Conservation (phyloP, 768 basidiomycete species). For the Lactifluus hygrophoroides region DNA sequence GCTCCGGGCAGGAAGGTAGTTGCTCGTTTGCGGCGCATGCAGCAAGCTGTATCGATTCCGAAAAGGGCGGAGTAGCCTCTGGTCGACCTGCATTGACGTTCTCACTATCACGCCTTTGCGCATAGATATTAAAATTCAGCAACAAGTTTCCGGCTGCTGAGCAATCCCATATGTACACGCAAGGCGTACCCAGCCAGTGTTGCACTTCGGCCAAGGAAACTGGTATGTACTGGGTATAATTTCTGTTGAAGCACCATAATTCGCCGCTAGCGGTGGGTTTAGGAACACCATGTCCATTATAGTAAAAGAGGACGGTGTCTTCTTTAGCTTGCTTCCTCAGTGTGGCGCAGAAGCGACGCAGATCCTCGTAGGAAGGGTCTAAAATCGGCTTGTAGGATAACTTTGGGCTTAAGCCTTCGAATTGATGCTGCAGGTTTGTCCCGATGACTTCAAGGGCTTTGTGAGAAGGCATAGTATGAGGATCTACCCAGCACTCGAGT, state of each 20-base stretch:
- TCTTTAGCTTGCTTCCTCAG: conserved; percentile 85
- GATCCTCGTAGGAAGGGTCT: conserved; percentile 91
- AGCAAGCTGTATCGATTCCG: conserved; percentile 88
- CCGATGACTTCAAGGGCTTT: conserved; percentile 94
- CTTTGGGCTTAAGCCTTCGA: conserved; percentile 90
- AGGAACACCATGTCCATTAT: conserved; percentile 97
- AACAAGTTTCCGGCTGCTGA: conserved; percentile 94
- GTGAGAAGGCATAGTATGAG: conserved; percentile 80
- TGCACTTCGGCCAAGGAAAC: conserved; percentile 92
- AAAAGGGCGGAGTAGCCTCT: conserved; percentile 59
- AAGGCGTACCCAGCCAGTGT: conserved; percentile 87
- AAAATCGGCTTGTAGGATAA: conserved; percentile 91
- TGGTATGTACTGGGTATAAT: conserved; percentile 97
- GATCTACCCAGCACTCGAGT: conserved; percentile 96
- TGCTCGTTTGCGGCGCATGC: conserved; percentile 89
- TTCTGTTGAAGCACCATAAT: conserved; percentile 97
- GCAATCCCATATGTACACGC: conserved; percentile 98
- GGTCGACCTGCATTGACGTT: conserved; percentile 46
- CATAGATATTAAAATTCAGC: conserved; percentile 77
- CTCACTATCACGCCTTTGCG: conserved; percentile 67
- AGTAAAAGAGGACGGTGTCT: conserved; percentile 92
- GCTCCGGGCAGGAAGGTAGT: conserved; percentile 89
- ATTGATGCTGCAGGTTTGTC: conserved; percentile 88
- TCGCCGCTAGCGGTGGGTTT: conserved; percentile 94
- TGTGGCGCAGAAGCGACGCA: conserved; percentile 76